phyloP scores from a whole-genome alignment of 257 asterid species.

The Gentiana straminea region DNA sequence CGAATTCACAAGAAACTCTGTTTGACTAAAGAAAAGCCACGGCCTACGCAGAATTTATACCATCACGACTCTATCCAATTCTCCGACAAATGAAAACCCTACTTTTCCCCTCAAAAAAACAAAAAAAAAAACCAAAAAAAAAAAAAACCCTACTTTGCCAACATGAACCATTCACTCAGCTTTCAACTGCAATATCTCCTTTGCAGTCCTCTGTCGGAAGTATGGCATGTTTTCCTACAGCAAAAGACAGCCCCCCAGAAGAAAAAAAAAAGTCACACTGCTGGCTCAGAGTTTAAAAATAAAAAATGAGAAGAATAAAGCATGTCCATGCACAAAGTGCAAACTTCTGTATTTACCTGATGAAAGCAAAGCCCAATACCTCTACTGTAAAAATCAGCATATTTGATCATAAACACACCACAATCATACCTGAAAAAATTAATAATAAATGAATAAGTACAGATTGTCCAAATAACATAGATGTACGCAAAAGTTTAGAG shows the following conservation, averaged over 20 bases:
- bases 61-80: no score
- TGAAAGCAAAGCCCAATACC: slow-evolving; percentile 62
- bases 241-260: not conserved
- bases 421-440: slow-evolving; percentile 64
- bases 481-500: no score
- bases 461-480: no score
- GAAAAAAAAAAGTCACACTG: no score
- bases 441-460: no score
- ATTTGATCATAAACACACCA: slow-evolving; percentile 90
- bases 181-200: slow-evolving; percentile 58
- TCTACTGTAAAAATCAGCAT: slow-evolving; percentile 88
- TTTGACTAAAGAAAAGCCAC: no score
- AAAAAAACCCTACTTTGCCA: no score
- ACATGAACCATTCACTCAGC: slow-evolving; percentile 39
- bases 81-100: no score
- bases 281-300: not conserved
- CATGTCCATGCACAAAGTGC: not conserved
- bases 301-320: not conserved
- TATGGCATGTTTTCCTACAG: slow-evolving; percentile 69
- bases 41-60: no score
- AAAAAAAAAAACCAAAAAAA: no score
- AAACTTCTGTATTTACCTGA: slow-evolving; percentile 40
- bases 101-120: no score
- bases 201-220: slow-evolving; percentile 63
- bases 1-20: no score